Conservation (phyloP, 108 stramenopile genomes). For the Pseudonitzschia multistriata region DNA sequence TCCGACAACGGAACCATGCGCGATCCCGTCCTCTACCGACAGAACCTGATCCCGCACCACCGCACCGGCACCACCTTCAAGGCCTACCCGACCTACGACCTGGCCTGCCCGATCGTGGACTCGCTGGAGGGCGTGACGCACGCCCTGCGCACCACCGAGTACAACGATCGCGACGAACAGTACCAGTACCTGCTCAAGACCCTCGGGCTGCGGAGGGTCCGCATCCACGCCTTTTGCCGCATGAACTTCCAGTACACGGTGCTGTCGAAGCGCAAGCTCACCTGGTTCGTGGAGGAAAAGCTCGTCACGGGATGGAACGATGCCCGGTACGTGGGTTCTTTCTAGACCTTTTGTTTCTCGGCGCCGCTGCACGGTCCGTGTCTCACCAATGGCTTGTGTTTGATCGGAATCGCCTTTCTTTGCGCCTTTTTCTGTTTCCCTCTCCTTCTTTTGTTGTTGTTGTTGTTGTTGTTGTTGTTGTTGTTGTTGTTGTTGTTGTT, state of each 20-base stretch:
- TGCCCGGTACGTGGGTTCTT: constrained; percentile 62
- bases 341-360: too few relatives aligned
- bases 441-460: not conserved
- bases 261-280: constrained; percentile 96
- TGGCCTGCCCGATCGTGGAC: constrained; percentile 99
- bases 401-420: too few relatives aligned
- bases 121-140: constrained; percentile 97
- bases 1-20: constrained; percentile 96
- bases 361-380: constrained; percentile 73
- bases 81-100: constrained; percentile 99
- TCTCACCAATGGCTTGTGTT: not conserved
- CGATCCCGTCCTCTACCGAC: constrained; percentile 97
- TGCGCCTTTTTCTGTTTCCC: too few relatives aligned
- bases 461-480: not conserved
- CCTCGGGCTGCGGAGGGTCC: constrained; percentile 83
- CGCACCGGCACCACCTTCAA: constrained; percentile 94
- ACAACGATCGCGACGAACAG: constrained; percentile 96
- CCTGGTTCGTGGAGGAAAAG: constrained; percentile 97
- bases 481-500: not conserved
- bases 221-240: constrained; percentile 94
- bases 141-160: constrained; percentile 98
- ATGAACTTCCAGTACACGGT: constrained; percentile 97
- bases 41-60: constrained; percentile 93
- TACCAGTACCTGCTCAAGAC: constrained; percentile 90
- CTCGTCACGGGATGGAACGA: constrained; percentile 97